A percentile compares a stretch with the other conserved stretches of the same genome.
Evolutionary conservation across 75 land plant species (phyloP).

Genomic region (Pinus taeda): DNA sequence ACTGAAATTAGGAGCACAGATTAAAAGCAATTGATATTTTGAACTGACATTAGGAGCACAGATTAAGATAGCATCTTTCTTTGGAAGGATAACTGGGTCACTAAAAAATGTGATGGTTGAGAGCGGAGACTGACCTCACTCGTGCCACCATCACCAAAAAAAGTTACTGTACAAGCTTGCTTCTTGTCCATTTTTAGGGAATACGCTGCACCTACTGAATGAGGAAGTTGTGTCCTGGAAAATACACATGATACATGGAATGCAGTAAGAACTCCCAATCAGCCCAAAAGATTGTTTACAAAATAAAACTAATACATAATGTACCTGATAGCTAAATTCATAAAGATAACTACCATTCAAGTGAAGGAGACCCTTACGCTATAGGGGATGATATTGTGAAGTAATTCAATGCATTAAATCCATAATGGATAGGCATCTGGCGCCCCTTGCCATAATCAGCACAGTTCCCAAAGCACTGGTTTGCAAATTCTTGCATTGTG

Average conservation of each 20-base stretch:
- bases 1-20: too few species aligned
- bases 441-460: slow-evolving; percentile 90
- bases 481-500: slow-evolving; percentile 84
- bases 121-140: slow-evolving; percentile 65
- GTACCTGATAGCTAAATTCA: not conserved
- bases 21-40: not conserved
- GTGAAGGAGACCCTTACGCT: slow-evolving; percentile 59
- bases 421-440: slow-evolving; percentile 99
- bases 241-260: not conserved
- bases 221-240: slow-evolving; percentile 91
- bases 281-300: not conserved
- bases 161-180: slow-evolving; percentile 73
- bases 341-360: not conserved
- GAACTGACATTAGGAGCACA: not conserved
- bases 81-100: not conserved
- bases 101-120: not conserved
- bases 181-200: slow-evolving; percentile 82
- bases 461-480: slow-evolving; percentile 85
- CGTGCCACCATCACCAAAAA: slow-evolving; percentile 85
- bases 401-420: slow-evolving; percentile 75
- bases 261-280: not conserved
- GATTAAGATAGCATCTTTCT: not conserved
- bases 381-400: slow-evolving; percentile 88
- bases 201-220: slow-evolving; percentile 94
- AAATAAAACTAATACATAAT: not conserved